Percentiles rank a stretch among this genome's conserved stretches.
Evolutionary conservation across 352 stramenopile species (phyloP).

Genomic region (Globisporangium solare): DNA sequence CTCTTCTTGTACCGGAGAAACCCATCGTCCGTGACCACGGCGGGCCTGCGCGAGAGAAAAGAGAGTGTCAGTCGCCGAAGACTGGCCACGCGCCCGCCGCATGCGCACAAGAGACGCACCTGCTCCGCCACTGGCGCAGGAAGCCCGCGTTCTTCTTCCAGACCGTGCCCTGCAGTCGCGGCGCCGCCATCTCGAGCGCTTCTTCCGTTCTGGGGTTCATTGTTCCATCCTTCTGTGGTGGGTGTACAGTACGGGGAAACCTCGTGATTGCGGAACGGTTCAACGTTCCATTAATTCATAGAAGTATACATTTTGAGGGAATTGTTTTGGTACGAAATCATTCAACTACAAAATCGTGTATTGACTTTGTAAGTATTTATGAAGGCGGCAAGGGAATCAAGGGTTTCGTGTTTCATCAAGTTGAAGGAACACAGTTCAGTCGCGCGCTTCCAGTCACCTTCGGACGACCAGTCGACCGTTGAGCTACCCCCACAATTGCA

Average conservation of each 20-base stretch:
- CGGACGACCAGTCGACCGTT: slow-evolving; percentile 5
- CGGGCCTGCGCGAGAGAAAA: slow-evolving; percentile 21
- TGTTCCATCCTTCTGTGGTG: too few relatives aligned
- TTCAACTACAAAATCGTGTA: too few relatives aligned
- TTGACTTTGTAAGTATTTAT: too few relatives aligned
- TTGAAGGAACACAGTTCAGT: slow-evolving; percentile 2
- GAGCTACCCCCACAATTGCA: too few relatives aligned
- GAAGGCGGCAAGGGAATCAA: too few relatives aligned
- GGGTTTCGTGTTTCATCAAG: not conserved
- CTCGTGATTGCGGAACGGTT: too few relatives aligned
- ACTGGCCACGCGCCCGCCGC: too few relatives aligned
- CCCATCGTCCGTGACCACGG: slow-evolving; percentile 53
- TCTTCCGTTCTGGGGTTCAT: too few relatives aligned
- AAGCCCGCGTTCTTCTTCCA: slow-evolving; percentile 68
- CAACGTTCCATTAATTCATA: too few relatives aligned
- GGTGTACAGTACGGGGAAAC: too few relatives aligned
- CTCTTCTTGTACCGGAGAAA: slow-evolving; percentile 75
- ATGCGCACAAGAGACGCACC: slow-evolving; percentile 34
- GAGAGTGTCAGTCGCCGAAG: not conserved
- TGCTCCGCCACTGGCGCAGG: slow-evolving; percentile 54
- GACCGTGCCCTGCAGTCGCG: slow-evolving; percentile 41
- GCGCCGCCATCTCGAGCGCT: slow-evolving; percentile 2
- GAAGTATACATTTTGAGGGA: too few relatives aligned
- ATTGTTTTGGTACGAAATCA: too few relatives aligned
- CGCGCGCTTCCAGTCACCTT: not conserved